A percentile compares a stretch with the other conserved stretches of the same genome.
These are phyloP conservation scores for Yamadazyma diospyri DNA, from an alignment of 1,139 yeast genomes.

Conservation along the genomic window DNA sequence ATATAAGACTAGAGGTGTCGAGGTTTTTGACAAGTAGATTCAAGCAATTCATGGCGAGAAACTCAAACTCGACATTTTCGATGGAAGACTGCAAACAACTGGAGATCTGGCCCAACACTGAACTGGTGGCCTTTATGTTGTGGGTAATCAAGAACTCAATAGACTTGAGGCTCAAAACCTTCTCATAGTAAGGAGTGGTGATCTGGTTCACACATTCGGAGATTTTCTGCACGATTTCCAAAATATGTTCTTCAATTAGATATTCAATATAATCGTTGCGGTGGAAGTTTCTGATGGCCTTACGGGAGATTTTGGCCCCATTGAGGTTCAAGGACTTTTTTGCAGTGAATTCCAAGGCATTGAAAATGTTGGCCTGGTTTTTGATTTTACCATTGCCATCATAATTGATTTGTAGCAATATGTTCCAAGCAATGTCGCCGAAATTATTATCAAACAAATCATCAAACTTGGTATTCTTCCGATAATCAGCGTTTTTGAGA, in stretches of 20 bases:
- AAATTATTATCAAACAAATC: constrained; percentile 43
- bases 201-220: constrained; percentile 76
- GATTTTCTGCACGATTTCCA: constrained; percentile 75
- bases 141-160: constrained; percentile 63
- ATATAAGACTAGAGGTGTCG: constrained; percentile 49
- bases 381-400: constrained; percentile 25
- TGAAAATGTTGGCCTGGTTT: constrained; percentile 31
- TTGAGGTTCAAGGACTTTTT: constrained; percentile 19
- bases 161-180: constrained; percentile 70
- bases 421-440: constrained; percentile 43
- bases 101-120: constrained; percentile 85
- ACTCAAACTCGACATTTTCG: constrained; percentile 59
- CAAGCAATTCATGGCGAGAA: constrained; percentile 69
- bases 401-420: constrained; percentile 35
- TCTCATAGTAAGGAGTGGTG: constrained; percentile 67
- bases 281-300: constrained; percentile 11
- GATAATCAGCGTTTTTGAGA: constrained; percentile 50
- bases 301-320: constrained; percentile 9
- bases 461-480: constrained; percentile 30
- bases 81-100: constrained; percentile 83
- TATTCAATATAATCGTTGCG: constrained; percentile 21
- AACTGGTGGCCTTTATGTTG: constrained; percentile 59
- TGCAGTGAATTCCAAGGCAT: constrained; percentile 42
- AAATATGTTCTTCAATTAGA: constrained; percentile 53
- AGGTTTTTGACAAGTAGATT: constrained; percentile 49